Conservation (phyloP, 208 protist species). For the Trypanosoma caninum region DNA sequence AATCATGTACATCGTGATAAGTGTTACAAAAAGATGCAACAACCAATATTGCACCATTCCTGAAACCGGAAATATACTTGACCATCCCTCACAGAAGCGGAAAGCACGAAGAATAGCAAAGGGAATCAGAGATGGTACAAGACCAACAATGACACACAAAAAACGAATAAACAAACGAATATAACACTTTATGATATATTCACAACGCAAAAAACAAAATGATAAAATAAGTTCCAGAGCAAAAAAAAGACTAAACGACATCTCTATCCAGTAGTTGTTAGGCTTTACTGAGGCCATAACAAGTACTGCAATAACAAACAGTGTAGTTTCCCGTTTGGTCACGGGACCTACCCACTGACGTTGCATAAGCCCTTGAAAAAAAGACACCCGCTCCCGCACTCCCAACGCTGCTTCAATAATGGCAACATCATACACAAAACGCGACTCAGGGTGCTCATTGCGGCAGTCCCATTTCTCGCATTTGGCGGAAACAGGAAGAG, state of each 20-base stretch:
- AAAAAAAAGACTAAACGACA: constrained; percentile 48
- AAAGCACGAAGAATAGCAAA: constrained; percentile 60
- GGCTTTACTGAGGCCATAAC: constrained; percentile 54
- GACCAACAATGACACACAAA: constrained; percentile 57
- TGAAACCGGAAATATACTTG: constrained; percentile 53
- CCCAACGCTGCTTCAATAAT: constrained; percentile 76
- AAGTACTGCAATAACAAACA: constrained; percentile 50
- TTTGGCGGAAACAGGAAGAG: constrained; percentile 11
- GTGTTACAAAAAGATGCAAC: constrained; percentile 44
- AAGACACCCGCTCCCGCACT: constrained; percentile 41
- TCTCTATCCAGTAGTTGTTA: constrained; percentile 67
- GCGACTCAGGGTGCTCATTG: constrained; percentile 70
- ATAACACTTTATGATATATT: constrained; percentile 62
- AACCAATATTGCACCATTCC: constrained; percentile 66
- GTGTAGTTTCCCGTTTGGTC: constrained; percentile 49
- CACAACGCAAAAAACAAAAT: constrained; percentile 53
- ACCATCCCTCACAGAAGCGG: constrained; percentile 71
- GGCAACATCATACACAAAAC: constrained; percentile 52
- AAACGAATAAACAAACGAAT: constrained; percentile 54
- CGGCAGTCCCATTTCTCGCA: constrained; percentile 67
- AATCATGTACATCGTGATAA: constrained; percentile 72
- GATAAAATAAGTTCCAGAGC: constrained; percentile 54
- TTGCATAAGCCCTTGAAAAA: constrained; percentile 43
- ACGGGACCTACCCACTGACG: constrained; percentile 62
- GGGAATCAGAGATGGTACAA: constrained; percentile 49